A percentile compares a stretch with the other conserved stretches of the same genome.
These are phyloP conservation scores for Podospora fimiseda DNA, from an alignment of 495 filamentous ascomycete species.

Conservation along the genomic window DNA sequence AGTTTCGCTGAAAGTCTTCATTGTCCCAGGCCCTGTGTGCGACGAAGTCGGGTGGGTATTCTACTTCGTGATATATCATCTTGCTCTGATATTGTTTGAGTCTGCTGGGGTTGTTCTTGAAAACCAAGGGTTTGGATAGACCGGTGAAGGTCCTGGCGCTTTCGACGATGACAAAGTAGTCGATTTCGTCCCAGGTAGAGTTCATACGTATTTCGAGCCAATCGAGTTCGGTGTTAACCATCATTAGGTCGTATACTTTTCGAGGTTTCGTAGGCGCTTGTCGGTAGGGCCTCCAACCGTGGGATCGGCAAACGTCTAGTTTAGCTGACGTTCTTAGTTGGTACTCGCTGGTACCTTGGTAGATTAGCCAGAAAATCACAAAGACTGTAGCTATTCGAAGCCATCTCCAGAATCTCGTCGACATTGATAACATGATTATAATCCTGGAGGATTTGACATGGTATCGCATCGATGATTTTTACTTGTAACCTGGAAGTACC, in stretches of 20 bases:
- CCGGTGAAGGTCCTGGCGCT: slow-evolving; percentile 44
- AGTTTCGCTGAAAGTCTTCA: slow-evolving; percentile 48
- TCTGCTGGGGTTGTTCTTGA: slow-evolving; percentile 33
- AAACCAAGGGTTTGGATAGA: slow-evolving; percentile 41
- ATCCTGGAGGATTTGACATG: too few species aligned
- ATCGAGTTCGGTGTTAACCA: slow-evolving; percentile 51
- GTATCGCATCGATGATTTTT: too few species aligned
- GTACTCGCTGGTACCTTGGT: neutral
- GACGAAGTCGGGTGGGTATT: slow-evolving; percentile 32
- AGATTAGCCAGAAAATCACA: slow-evolving; percentile 11
- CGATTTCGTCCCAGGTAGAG: slow-evolving; percentile 41
- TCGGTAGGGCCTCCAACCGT: slow-evolving; percentile 36
- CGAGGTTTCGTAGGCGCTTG: slow-evolving; percentile 23
- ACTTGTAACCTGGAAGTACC: too few species aligned
- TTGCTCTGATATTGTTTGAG: slow-evolving; percentile 42
- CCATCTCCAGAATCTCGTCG: too few species aligned
- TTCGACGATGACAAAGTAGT: slow-evolving; percentile 55
- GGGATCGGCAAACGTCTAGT: slow-evolving; percentile 30
- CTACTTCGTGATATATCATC: slow-evolving; percentile 49
- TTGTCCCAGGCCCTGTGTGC: slow-evolving; percentile 37
- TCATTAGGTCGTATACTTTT: slow-evolving; percentile 51
- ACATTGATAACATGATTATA: too few species aligned
- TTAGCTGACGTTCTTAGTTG: neutral
- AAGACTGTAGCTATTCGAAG: neutral
- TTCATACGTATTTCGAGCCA: slow-evolving; percentile 54